Percentiles rank a stretch among this genome's conserved stretches.
Conservation (phyloP, 495 filamentous ascomycete genomes). For the Tuber calosporum region DNA sequence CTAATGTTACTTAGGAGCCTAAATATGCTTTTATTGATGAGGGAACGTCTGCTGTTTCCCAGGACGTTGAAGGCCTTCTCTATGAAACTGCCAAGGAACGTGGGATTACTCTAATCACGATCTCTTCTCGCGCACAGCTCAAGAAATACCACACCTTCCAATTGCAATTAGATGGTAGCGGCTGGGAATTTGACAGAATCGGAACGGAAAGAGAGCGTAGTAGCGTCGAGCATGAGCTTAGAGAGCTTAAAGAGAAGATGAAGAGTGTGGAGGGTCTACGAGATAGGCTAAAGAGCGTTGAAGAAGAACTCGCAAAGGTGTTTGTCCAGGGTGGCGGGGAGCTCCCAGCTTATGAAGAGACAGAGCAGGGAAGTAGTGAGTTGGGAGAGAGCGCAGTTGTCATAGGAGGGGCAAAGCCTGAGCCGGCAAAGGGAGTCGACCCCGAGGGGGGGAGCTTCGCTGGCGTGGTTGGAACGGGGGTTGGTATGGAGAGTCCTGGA, state of each 20-base stretch:
- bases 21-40: slow-evolving; percentile 91
- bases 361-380: slow-evolving; percentile 35
- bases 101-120: slow-evolving; percentile 74
- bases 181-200: slow-evolving; percentile 87
- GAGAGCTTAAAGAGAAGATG: slow-evolving; percentile 70
- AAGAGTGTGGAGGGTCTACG: slow-evolving; percentile 79
- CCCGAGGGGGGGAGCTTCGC: slow-evolving; percentile 4
- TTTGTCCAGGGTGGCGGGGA: slow-evolving; percentile 46
- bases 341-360: slow-evolving; percentile 35
- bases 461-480: background rate
- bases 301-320: slow-evolving; percentile 57
- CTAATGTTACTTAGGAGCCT: slow-evolving; percentile 51
- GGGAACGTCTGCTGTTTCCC: slow-evolving; percentile 85
- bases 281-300: slow-evolving; percentile 67
- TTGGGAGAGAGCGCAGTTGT: slow-evolving; percentile 12
- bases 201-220: slow-evolving; percentile 87
- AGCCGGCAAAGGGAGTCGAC: slow-evolving; percentile 18
- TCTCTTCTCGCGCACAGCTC: slow-evolving; percentile 82
- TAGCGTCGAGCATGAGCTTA: slow-evolving; percentile 79
- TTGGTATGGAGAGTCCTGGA: background rate
- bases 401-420: slow-evolving; percentile 10
- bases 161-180: slow-evolving; percentile 60
- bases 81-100: slow-evolving; percentile 88
- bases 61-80: slow-evolving; percentile 87
- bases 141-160: slow-evolving; percentile 94